These are phyloP conservation scores for Setaria viridis DNA, from an alignment of 202 grass and related monocot genomes.

Conservation along the genomic window DNA sequence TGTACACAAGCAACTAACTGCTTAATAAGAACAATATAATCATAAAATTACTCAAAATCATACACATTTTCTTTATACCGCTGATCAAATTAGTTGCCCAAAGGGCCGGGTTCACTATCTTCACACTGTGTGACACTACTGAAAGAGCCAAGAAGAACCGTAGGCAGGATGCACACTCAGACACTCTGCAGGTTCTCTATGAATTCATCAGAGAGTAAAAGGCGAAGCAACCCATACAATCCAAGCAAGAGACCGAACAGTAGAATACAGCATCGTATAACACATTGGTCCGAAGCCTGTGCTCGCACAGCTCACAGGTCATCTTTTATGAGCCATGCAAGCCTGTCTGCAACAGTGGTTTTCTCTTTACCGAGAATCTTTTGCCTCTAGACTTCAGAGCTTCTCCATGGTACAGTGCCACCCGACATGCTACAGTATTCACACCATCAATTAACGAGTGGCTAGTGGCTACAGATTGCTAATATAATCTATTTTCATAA, in stretches of 20 bases:
- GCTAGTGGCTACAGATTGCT: neutral
- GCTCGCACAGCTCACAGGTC: conserved; percentile 14
- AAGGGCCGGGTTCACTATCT: no score
- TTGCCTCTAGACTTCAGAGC: conserved; percentile 16
- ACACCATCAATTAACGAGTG: neutral
- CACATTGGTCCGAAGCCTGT: conserved; percentile 48
- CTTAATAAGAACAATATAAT: conserved; percentile 22
- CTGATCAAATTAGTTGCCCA: neutral
- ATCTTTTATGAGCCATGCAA: neutral
- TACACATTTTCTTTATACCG: neutral
- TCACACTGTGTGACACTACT: neutral
- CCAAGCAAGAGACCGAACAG: conserved; percentile 4
- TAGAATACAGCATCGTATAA: conserved; percentile 3
- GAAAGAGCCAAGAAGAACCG: neutral
- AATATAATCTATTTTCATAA: neutral
- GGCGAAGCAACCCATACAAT: neutral
- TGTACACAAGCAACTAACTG: conserved; percentile 7
- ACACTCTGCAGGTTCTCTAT: neutral
- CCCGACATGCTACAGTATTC: neutral
- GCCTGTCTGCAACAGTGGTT: conserved; percentile 22
- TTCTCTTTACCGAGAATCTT: conserved; percentile 53
- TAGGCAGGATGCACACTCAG: neutral
- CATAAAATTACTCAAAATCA: neutral
- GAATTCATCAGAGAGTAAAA: neutral
- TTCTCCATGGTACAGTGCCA: neutral